Base-by-base conservation (phyloP, 140 eudicot species). In the Flaveria floridana region DNA sequence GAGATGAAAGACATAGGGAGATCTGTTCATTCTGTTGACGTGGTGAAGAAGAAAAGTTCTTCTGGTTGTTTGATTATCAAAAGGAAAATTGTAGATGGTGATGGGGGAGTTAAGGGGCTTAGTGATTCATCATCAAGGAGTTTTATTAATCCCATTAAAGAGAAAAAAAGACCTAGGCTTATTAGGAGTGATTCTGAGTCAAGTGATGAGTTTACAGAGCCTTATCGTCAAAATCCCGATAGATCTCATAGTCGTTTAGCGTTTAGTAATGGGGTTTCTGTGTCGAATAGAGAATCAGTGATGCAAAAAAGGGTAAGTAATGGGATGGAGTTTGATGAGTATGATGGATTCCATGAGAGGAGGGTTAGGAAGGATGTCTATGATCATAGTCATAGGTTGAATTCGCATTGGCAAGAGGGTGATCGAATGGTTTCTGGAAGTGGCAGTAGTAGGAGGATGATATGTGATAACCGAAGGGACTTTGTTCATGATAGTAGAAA, bases 51-150 rank as follows among this genome's bases (percentile, higher is more conserved):
- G 70, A 90, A 89, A 70, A 94, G 86, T 63, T 84, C 97, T 10
- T 86, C 97, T 20, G 99, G 97, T 23, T 90, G 97, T 83, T 84
- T 94, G 82, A 87, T 94, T 58, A 88, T 94, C 0, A 94, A 94
- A 79, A 87, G 86, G 79, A 91, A 86, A 75, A 70, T 67, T 47
- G 67, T 68, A 55, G 88, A 56, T 76, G 80, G 71, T 56, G 73
- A 76, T 77, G 89, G 77, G 26, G 95, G 86, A 53, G 72, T 72
- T 56, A 79, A 78, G 73, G 89, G 80, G 71, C 74, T 76, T 81
- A 82, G 86, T 65, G 91, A 46, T 74, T 65, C 70, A 28, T 59
- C 79, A 13, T 77, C 84, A 14, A 81, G 85, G 70, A 74, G 71
- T 30, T 25, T 50, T 2, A 44, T 64, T 42, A 71, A 82, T 21